Evolutionary conservation across 805 yeast species (phyloP).

Genomic region (Kluyveromyces nonfermentans): DNA sequence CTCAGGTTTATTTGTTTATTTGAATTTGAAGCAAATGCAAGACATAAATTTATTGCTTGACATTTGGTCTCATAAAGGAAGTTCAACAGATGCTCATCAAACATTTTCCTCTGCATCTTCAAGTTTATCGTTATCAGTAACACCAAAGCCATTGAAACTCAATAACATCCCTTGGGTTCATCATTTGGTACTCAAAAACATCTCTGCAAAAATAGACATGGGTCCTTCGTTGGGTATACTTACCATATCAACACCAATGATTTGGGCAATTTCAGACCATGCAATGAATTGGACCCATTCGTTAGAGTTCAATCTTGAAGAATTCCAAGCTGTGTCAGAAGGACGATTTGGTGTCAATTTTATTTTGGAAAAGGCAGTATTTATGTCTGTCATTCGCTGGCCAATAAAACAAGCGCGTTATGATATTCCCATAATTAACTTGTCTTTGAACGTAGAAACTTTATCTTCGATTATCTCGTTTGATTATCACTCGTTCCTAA

Average conservation of each 20-base stretch:
- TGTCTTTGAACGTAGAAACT: conserved; percentile 46
- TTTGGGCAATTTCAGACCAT: conserved; percentile 66
- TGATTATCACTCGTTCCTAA: conserved; percentile 78
- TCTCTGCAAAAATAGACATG: conserved; percentile 54
- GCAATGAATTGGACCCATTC: conserved; percentile 62
- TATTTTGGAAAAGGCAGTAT: conserved; percentile 37
- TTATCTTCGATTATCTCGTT: conserved; percentile 57
- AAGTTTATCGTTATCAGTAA: background rate
- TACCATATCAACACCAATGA: conserved; percentile 41
- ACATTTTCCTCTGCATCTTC: conserved; percentile 2
- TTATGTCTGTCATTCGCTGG: conserved; percentile 70
- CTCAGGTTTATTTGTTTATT: conserved; percentile 46
- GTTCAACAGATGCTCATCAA: conserved; percentile 4
- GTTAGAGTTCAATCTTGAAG: conserved; percentile 50
- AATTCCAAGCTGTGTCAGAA: conserved; percentile 41
- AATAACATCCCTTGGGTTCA: conserved; percentile 57
- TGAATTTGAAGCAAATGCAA: conserved; percentile 78
- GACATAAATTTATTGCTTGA: conserved; percentile 76
- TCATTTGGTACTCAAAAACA: conserved; percentile 44
- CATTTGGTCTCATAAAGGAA: conserved; percentile 59
- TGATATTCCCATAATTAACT: conserved; percentile 55
- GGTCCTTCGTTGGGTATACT: conserved; percentile 78
- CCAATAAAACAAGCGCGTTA: conserved; percentile 36
- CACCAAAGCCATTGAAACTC: conserved; percentile 2
- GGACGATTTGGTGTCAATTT: conserved; percentile 79